Evolutionary conservation across 176 grass and related monocot species (phyloP), one percentile per base, ranked within the genome.

Genomic region (Musa itinerans): DNA sequence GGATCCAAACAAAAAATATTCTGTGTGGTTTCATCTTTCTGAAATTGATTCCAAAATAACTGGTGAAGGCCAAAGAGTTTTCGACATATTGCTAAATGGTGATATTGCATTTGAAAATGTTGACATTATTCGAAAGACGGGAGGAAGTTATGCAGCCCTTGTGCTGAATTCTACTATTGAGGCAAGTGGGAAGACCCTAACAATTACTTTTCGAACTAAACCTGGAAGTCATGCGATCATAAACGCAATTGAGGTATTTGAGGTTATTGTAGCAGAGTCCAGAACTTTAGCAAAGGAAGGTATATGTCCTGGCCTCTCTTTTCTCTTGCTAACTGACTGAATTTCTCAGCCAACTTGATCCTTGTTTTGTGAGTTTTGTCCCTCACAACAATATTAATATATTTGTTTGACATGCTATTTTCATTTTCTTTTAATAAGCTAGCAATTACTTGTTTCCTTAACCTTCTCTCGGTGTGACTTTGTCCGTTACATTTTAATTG

Each of bases 1-100:
- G 15, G 88, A 92, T 52, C 95, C 95, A 9, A 99, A 92, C 66
- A 99, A 89, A 72, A 99, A 99, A 75, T 99, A 99, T 78, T 99
- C 90, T 53, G 80, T 99, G 56, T 99, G 95, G 95, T 82, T 99
- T 80, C 95, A 99, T 63, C 94, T 99, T 86, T 88, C 91, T 15
- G 95, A 99, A 79, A 99, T 99, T 79, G 88, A 99, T 57, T 63
- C 76, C 55, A 84, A 76, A 53, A 79, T 99, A 83, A 92, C 80
- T 78, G 81, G 75, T 24, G 82, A 91, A 87, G 81, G 88, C 23
- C 74, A 94, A 79, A 89, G 95, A 82, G 81, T 94, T 56, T 99
- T 99, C 81, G 84, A 94, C 80, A 76, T 99, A 71, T 73, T 91
- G 74, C 82, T 99, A 80, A 91, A 99, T 73, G 95, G 95, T 74